These are phyloP conservation scores for Fallopia convolvulus DNA, from an alignment of 148 eudicot species.

Conservation along the genomic window DNA sequence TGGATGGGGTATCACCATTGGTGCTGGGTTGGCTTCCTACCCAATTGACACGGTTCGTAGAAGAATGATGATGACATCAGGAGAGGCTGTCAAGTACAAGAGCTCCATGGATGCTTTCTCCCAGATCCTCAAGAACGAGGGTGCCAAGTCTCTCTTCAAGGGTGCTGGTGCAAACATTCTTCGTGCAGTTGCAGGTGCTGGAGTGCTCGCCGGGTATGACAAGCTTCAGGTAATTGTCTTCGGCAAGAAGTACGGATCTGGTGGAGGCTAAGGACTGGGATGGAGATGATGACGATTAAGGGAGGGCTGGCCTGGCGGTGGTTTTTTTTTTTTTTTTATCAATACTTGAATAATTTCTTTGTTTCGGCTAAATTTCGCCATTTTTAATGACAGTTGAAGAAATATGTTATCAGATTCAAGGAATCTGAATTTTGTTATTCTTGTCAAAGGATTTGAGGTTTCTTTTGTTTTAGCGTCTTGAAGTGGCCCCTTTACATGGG, in stretches of 20 bases:
- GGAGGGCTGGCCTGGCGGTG: not conserved
- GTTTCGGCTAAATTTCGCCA: not conserved
- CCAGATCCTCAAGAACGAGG: constrained; percentile 12
- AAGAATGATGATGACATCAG: too few species aligned
- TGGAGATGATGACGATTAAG: not conserved
- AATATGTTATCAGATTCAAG: not conserved
- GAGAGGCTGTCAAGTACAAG: too few species aligned
- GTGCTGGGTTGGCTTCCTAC: constrained; percentile 12
- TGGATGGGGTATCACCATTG: constrained; percentile 3
- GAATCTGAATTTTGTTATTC: not conserved
- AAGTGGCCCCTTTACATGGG: not conserved
- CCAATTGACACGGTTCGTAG: not conserved
- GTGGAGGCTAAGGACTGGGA: not conserved
- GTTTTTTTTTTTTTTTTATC: not conserved
- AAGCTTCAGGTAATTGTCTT: not conserved
- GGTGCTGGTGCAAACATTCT: constrained; percentile 9
- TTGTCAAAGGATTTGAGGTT: not conserved
- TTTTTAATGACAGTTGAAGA: not conserved
- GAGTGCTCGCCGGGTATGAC: constrained; percentile 4
- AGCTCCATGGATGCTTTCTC: constrained; percentile 6
- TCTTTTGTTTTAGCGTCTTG: not conserved
- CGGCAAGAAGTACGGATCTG: constrained; percentile 7
- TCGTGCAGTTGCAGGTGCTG: constrained; percentile 3
- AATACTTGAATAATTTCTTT: not conserved
- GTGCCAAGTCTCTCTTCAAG: constrained; percentile 6